Percentiles rank a stretch among this genome's conserved stretches.
phyloP scores from a whole-genome alignment of 2,329 filamentous ascomycete genomes.

The Pseudogymnoascus sp. region DNA sequence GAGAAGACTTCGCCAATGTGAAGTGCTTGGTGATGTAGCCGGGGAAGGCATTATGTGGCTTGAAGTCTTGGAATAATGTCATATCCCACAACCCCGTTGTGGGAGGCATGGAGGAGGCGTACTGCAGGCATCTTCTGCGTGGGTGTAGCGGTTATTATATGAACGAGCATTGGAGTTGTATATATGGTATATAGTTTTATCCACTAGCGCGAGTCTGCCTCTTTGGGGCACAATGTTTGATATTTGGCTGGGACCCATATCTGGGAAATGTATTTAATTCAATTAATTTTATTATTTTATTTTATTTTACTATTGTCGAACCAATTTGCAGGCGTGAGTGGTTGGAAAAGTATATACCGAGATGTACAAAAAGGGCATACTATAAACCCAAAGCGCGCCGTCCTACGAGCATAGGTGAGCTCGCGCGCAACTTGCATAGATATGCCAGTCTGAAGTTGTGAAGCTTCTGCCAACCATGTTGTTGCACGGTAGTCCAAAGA shows the following conservation, averaged over 20 bases:
- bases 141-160: not conserved
- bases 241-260: not conserved
- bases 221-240: not conserved
- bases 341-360: no score
- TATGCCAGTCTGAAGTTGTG: not conserved
- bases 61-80: not conserved
- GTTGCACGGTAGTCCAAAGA: not conserved
- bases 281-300: not conserved
- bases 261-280: not conserved
- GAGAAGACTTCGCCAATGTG: conserved; percentile 52
- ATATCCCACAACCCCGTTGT: not conserved
- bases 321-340: no score
- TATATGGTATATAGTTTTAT: not conserved
- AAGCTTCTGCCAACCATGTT: not conserved
- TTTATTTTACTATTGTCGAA: not conserved
- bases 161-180: not conserved
- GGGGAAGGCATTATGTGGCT: not conserved
- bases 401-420: not conserved
- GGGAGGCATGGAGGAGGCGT: not conserved
- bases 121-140: not conserved
- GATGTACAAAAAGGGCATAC: not conserved
- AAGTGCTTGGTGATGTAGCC: conserved; percentile 55
- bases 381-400: not conserved
- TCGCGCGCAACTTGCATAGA: not conserved
- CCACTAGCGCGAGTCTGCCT: not conserved